Base-by-base conservation (phyloP, 2,329 filamentous ascomycete species). In the Botryotinia calthae region DNA sequence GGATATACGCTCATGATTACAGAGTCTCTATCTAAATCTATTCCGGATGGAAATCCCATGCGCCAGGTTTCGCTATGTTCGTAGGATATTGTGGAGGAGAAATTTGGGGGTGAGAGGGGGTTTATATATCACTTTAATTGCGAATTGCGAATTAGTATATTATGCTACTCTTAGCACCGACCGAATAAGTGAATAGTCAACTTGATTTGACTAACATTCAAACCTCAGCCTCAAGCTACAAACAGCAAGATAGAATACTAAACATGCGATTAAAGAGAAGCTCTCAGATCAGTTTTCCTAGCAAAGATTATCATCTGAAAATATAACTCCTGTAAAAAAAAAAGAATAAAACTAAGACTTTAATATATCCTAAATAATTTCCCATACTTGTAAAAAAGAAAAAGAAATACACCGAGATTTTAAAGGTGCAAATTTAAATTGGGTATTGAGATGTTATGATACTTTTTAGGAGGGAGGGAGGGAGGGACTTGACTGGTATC, bases 1-100 rank as follows among this genome's bases (percentile, higher is more conserved):
- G 48, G 1, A 51, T 16, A 16, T 22, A 7, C 1, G 14, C 0
- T 51, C 10, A 2, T 0, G 10, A 51, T 14, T 0, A 2, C 5
- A 12, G 2, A 16, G 14, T 51, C 0, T 1, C 10, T 14, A 3
- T 51, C 12, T 2, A 16, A 0, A 2, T 51, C 4, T 22, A 51
- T n/a, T 10, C 22, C 25, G 22, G 10, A 14, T 14, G 3, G 22
- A 46, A 10, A 48, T 34, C 34, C 34, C 34, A 34, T 34, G 34
- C 7, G 34, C 1, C 7, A 34, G 1, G 34, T 37, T 37, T 37
- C 37, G 7, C 7, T 1, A 1, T 7, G 37, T 8, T 37, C 37
- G 18, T 5, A n/a, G 46, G 22, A n/a, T 51, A 18, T 28, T 54
- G 5, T 18, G 6, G 6, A 18, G n/a, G 14, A 54, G n/a, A 0